Conservation (phyloP, 257 asterid genomes). For the Solanum ossicruentum region DNA sequence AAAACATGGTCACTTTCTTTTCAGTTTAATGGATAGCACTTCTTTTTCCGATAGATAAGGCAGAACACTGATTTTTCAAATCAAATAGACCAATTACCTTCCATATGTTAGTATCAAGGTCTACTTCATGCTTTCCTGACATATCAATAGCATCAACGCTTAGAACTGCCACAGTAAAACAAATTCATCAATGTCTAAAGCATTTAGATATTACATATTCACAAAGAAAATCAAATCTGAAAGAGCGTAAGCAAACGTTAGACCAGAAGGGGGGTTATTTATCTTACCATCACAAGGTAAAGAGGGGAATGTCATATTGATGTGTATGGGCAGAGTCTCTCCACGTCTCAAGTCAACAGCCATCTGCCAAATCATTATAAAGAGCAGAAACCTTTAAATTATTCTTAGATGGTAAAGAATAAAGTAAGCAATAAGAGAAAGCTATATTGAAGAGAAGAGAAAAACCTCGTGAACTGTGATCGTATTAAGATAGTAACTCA, state of each 20-base stretch:
- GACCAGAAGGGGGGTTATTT: neutral
- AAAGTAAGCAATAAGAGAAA: neutral
- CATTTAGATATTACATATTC: neutral
- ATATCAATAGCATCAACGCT: constrained; percentile 96
- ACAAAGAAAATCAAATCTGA: neutral
- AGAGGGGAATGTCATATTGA: constrained; percentile 92
- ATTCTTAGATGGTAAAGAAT: neutral
- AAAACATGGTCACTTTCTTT: neutral
- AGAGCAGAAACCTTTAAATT: neutral
- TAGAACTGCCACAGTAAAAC: constrained; percentile 41
- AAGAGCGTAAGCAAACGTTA: neutral
- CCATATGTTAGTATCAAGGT: constrained; percentile 98
- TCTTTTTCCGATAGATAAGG: neutral
- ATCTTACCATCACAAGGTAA: constrained; percentile 95
- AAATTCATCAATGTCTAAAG: neutral
- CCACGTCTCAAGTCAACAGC: constrained; percentile 90
- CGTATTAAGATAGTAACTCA: constrained; percentile 75
- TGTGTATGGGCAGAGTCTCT: constrained; percentile 93
- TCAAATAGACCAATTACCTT: constrained; percentile 38
- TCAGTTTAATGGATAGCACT: neutral
- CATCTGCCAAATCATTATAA: constrained; percentile 48
- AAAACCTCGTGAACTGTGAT: constrained; percentile 80
- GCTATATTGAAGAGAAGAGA: constrained; percentile 1
- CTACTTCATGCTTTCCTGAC: constrained; percentile 99
- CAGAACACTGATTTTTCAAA: neutral